Evolutionary conservation across 2,329 filamentous ascomycete genomes (phyloP).

Genomic region (Pyrenophora teres): DNA sequence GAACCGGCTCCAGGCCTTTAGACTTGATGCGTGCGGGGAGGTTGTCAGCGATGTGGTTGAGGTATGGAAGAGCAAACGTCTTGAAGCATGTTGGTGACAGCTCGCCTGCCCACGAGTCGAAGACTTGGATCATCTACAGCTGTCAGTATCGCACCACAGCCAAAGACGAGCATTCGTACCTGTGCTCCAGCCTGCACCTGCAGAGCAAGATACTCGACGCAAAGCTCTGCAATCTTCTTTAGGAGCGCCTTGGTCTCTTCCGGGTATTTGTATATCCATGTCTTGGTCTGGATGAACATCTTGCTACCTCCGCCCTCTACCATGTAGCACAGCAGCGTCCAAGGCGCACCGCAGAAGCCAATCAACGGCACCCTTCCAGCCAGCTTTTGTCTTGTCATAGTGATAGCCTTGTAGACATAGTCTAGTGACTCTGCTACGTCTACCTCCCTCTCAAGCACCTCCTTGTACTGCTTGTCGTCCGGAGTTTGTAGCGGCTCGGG

Average conservation of each 20-base stretch:
- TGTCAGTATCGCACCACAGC: constrained; percentile 17
- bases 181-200: constrained; percentile 94
- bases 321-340: constrained; percentile 99
- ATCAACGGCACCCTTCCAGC: constrained; percentile 88
- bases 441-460: constrained; percentile 77
- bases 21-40: constrained; percentile 75
- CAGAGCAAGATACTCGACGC: constrained; percentile 89
- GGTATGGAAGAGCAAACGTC: constrained; percentile 82
- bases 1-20: constrained; percentile 77
- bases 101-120: constrained; percentile 98
- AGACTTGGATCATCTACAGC: constrained; percentile 82
- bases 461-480: constrained; percentile 78
- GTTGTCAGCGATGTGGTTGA: constrained; percentile 80
- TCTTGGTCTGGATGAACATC: constrained; percentile 91
- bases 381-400: constrained; percentile 85
- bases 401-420: constrained; percentile 96
- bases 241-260: constrained; percentile 79
- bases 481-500: constrained; percentile 80
- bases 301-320: constrained; percentile 96
- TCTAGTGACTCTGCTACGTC: constrained; percentile 82
- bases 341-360: constrained; percentile 95
- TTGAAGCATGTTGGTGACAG: constrained; percentile 83
- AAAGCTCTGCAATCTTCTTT: constrained; percentile 90
- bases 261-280: constrained; percentile 91
- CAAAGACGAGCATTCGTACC: constrained; percentile 49